phyloP scores from a whole-genome alignment of 345 rosid species.

The Citrus australasica region DNA sequence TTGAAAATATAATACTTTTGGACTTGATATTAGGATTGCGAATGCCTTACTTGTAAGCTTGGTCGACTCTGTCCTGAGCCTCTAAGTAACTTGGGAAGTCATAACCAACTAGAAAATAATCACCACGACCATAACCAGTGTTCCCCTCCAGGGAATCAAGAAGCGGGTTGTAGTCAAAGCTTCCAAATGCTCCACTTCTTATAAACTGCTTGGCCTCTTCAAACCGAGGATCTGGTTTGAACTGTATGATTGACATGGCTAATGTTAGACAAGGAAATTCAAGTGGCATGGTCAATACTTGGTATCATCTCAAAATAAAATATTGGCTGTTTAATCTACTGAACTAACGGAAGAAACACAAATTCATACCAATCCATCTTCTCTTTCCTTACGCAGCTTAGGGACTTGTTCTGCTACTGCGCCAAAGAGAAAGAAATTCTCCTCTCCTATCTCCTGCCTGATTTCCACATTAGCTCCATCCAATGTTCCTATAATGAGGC shows the following conservation, averaged over 20 bases:
- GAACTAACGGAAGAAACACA: background rate
- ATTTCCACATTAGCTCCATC: conserved; percentile 99
- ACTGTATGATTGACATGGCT: conserved; percentile 38
- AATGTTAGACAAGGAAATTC: conserved; percentile 9
- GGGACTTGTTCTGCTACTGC: conserved; percentile 91
- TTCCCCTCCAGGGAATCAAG: conserved; percentile 94
- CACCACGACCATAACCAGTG: conserved; percentile 93
- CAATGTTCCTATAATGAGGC: conserved; percentile 92
- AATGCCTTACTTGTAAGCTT: conserved; percentile 76
- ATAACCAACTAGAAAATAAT: conserved; percentile 87
- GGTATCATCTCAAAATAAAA: background rate
- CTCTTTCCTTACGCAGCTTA: conserved; percentile 76
- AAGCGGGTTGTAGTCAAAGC: conserved; percentile 80
- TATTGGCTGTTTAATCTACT: background rate
- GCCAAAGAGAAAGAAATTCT: conserved; percentile 94
- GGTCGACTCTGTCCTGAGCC: conserved; percentile 79
- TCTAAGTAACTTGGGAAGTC: conserved; percentile 89
- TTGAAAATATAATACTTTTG: background rate
- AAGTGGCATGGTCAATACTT: background rate
- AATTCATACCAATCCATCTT: conserved; percentile 68
- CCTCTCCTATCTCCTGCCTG: conserved; percentile 84
- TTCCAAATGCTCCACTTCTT: conserved; percentile 92
- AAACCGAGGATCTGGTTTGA: conserved; percentile 88
- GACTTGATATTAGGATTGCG: background rate
- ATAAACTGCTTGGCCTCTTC: conserved; percentile 88